Conservation (phyloP, 1,284 basidiomycete species). For the Cystobasidium pallidum region DNA sequence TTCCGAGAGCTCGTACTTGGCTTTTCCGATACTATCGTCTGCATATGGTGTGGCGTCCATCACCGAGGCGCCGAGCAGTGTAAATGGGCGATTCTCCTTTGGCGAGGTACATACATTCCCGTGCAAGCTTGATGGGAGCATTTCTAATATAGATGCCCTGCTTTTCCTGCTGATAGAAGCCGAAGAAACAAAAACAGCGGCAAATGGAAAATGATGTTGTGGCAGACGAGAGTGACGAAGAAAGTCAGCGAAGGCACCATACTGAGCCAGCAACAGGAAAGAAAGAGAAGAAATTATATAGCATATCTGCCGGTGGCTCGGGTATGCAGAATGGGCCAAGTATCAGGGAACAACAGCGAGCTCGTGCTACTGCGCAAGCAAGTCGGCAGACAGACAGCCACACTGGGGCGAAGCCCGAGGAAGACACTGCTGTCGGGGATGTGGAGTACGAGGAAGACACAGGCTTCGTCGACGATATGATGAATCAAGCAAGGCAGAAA, state of each 20-base stretch:
- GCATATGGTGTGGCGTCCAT: constrained; percentile 21
- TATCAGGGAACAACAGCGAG: constrained; percentile 16
- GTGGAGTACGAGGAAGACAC: constrained; percentile 18
- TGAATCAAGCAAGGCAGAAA: constrained; percentile 19
- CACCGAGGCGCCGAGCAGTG: neutral
- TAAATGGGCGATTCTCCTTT: constrained; percentile 16
- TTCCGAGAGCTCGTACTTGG: constrained; percentile 30
- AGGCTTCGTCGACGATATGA: constrained; percentile 29
- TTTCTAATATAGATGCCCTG: too few relatives aligned
- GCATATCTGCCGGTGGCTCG: neutral
- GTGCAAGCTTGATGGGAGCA: too few relatives aligned
- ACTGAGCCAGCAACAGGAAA: neutral
- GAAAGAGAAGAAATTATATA: neutral
- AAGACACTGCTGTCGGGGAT: neutral
- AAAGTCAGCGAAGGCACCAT: neutral
- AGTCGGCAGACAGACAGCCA: neutral
- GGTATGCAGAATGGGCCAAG: neutral
- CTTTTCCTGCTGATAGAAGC: neutral
- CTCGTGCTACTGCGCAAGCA: constrained; percentile 3
- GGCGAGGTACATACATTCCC: constrained; percentile 6
- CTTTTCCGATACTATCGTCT: constrained; percentile 37
- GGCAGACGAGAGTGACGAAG: neutral
- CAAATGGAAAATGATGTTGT: neutral
- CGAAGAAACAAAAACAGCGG: constrained; percentile 3
- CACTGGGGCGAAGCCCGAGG: neutral